Conservation (phyloP, 768 basidiomycete genomes). For the Boletus reticulatus region DNA sequence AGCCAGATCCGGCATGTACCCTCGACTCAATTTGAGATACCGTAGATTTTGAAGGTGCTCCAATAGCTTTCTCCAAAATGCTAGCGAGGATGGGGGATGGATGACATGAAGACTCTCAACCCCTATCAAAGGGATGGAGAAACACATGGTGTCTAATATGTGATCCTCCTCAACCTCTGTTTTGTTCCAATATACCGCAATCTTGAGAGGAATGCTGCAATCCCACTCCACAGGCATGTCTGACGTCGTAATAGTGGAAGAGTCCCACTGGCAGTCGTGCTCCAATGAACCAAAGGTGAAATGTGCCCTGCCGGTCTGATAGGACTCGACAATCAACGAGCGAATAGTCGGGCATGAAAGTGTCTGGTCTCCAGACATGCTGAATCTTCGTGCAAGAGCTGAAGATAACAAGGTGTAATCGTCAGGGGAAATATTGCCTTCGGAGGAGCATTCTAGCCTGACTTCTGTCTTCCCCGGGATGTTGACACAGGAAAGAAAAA, state of each 20-base stretch:
- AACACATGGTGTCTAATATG: not conserved
- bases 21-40: not conserved
- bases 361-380: not conserved
- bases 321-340: not conserved
- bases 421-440: not conserved
- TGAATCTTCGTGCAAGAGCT: not conserved
- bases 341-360: not conserved
- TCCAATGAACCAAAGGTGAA: not conserved
- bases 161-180: not conserved
- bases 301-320: no score
- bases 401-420: not conserved
- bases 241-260: no score
- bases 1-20: not conserved
- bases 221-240: not conserved
- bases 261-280: not conserved
- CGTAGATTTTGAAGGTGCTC: not conserved
- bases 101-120: not conserved
- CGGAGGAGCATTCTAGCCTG: not conserved
- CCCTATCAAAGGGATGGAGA: not conserved
- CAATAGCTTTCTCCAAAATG: no score
- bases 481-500: constrained; percentile 1
- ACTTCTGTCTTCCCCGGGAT: not conserved
- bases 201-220: not conserved
- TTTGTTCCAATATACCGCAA: not conserved
- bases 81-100: no score